Evolutionary conservation across 495 filamentous ascomycete genomes (phyloP).

Genomic region (Aspergillus nanangensis): DNA sequence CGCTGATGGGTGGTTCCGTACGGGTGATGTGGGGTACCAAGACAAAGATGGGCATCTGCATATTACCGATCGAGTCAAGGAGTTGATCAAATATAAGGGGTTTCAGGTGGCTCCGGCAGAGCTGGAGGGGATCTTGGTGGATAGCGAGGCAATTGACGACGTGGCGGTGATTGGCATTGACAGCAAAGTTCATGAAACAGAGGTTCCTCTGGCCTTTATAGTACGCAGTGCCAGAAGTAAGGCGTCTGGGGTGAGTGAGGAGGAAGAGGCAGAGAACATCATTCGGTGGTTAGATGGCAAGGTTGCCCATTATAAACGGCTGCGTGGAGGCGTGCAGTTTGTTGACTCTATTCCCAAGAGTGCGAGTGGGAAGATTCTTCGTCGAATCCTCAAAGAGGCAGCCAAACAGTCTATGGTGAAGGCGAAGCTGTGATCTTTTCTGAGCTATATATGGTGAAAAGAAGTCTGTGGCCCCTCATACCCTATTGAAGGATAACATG

Average conservation of each 20-base stretch:
- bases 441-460: too few relatives aligned
- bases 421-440: slow-evolving; percentile 48
- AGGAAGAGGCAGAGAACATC: slow-evolving; percentile 60
- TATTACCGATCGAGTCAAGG: slow-evolving; percentile 82
- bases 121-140: slow-evolving; percentile 69
- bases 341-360: slow-evolving; percentile 83
- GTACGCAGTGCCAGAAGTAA: slow-evolving; percentile 53
- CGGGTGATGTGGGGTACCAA: slow-evolving; percentile 62
- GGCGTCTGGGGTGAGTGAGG: slow-evolving; percentile 42
- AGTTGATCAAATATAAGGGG: slow-evolving; percentile 86
- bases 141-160: slow-evolving; percentile 69
- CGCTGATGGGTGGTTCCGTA: slow-evolving; percentile 57
- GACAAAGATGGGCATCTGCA: slow-evolving; percentile 58
- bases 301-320: slow-evolving; percentile 67
- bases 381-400: slow-evolving; percentile 58
- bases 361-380: slow-evolving; percentile 81
- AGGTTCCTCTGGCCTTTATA: slow-evolving; percentile 81
- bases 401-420: slow-evolving; percentile 35
- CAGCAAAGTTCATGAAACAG: slow-evolving; percentile 67
- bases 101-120: slow-evolving; percentile 89
- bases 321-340: slow-evolving; percentile 80
- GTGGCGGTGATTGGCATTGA: slow-evolving; percentile 83
- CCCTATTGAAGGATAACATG: too few relatives aligned
- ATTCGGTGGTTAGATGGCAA: slow-evolving; percentile 56
- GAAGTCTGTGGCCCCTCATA: too few relatives aligned